phyloP scores from a whole-genome alignment of 202 grass and related monocot species.

The Schoenoplectus tabernaemontani region DNA sequence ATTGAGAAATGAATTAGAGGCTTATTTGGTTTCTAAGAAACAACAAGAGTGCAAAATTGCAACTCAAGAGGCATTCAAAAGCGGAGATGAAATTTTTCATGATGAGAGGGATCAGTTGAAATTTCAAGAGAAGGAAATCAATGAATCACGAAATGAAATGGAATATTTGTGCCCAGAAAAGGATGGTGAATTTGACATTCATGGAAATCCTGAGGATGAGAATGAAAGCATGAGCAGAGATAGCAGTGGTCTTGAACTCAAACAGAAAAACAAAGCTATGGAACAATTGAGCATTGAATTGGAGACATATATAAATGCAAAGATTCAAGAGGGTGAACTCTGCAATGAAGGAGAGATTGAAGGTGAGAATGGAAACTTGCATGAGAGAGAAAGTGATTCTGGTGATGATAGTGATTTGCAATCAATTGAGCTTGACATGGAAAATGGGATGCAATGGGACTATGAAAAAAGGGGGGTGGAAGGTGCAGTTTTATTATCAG shows the following conservation, averaged over 20 bases:
- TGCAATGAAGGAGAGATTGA: neutral
- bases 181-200: neutral
- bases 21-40: conserved; percentile 7
- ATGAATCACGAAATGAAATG: conserved; percentile 46
- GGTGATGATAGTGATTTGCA: conserved; percentile 68
- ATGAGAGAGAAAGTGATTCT: conserved; percentile 14
- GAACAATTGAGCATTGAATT: conserved; percentile 58
- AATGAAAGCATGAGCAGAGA: conserved; percentile 58
- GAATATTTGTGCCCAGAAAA: conserved; percentile 11
- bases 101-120: conserved; percentile 37
- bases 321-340: neutral
- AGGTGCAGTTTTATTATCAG: conserved; percentile 12
- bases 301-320: conserved; percentile 38
- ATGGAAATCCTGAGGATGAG: conserved; percentile 55
- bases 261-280: conserved; percentile 79
- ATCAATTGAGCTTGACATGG: conserved; percentile 74
- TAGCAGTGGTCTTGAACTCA: conserved; percentile 49
- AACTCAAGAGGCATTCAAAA: neutral
- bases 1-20: conserved; percentile 53
- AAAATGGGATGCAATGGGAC: conserved; percentile 23
- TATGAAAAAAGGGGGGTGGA: conserved; percentile 33
- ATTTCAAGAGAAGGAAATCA: conserved; percentile 67
- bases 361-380: neutral
- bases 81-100: neutral
- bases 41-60: neutral